Conservation (phyloP, 441 rosid species). For the Syzygium syzygioides region DNA sequence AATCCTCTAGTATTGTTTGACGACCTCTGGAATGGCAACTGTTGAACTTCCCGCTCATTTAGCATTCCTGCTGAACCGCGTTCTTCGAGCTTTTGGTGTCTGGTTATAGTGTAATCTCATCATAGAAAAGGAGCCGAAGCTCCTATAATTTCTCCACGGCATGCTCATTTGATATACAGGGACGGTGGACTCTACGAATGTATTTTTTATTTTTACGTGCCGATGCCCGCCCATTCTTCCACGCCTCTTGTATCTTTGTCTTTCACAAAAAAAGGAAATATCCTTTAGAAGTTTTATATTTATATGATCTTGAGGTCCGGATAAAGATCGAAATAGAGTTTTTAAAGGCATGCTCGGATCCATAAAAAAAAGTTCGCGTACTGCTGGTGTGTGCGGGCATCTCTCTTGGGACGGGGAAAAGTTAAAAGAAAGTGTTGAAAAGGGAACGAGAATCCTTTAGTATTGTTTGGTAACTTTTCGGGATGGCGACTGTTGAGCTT, state of each 20-base stretch:
- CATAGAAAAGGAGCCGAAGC: no score
- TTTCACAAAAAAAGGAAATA: accelerated
- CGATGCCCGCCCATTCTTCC: no score
- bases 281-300: no score
- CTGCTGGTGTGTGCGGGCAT: neutral
- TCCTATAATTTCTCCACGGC: no score
- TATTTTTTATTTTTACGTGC: no score
- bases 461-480: neutral
- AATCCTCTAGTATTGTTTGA: neutral
- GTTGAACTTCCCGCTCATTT: neutral
- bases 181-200: no score
- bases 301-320: no score
- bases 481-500: neutral
- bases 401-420: neutral
- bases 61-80: neutral
- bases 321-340: no score
- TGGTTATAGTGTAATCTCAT: no score
- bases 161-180: no score
- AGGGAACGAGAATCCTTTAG: neutral
- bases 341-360: no score
- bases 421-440: neutral
- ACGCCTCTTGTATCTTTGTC: no score
- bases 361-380: neutral
- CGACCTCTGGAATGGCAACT: neutral
- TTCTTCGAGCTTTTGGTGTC: neutral